Base-by-base conservation (phyloP, 2,329 filamentous ascomycete species). In the Ramichloridium luteum region DNA sequence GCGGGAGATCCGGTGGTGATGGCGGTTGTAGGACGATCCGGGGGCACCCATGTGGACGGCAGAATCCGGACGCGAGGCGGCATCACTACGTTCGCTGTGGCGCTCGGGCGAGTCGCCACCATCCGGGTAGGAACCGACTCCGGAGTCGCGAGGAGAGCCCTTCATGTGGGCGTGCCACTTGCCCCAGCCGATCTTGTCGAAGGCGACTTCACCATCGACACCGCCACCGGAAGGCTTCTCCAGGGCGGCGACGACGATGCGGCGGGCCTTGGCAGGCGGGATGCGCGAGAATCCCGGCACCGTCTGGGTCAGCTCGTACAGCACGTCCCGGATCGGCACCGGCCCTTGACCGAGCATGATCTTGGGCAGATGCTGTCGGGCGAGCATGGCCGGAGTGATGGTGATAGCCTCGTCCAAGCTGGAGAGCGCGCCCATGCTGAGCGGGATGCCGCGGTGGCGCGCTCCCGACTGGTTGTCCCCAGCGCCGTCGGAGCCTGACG, bases 171-270 rank as follows among this genome's bases (percentile, higher is more conserved):
- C 90, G 57, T 92, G 81, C 88, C 88, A 98, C 44, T 85, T 76
- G 37, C 90, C 90, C 88, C 88, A 96, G 51, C 88, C 88, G 37
- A 94, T 84, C 67, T 96, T 96, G 57, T 92, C 81, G 53, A 93
- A 96, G 52, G 78, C 70, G 48, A 90, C 77, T 46, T 83, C 77
- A 44, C 77, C 77, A 40, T 77, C 67, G 39, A 70, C 54, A 28
- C 66, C 68, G 34, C 66, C 68, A 28, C 61, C 66, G n/a, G 65
- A 64, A 47, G 81, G 78, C 47, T 81, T 80, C 61, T 96, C 88
- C 44, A 96, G 62, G 38, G 86, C 88, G 37, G 79, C 80, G n/a
- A 94, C 88, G 4, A 96, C 85, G 37, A 96, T 64, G 56, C 88
- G 74, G 48, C 90, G 74, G 27, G 90, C 86, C 65, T 93, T 93